Conservation (phyloP, 73 alveolate genomes). For the Tetrahymena borealis region DNA sequence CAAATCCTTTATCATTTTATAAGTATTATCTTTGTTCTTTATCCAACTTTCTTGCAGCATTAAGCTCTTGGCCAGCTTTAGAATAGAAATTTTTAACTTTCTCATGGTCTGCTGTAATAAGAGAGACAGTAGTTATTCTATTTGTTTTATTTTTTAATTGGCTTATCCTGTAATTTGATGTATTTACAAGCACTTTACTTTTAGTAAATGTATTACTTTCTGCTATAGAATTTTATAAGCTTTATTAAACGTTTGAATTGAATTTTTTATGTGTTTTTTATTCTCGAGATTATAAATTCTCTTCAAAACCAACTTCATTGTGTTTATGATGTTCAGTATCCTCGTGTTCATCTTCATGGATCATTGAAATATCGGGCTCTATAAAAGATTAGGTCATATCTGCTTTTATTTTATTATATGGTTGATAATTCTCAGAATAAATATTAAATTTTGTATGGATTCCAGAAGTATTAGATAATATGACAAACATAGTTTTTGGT, state of each 20-base stretch:
- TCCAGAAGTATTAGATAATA: conserved; percentile 56
- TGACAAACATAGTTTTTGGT: conserved; percentile 46
- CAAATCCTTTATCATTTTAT: neutral
- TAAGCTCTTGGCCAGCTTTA: neutral
- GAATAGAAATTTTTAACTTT: neutral
- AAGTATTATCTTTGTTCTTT: neutral
- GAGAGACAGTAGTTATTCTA: neutral
- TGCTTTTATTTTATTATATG: conserved; percentile 1
- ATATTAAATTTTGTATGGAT: conserved; percentile 53
- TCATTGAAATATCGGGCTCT: neutral
- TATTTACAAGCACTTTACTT: neutral
- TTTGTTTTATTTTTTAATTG: neutral
- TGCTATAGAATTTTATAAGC: neutral
- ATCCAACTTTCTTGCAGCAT: neutral
- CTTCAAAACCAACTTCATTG: neutral
- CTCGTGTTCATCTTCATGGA: neutral
- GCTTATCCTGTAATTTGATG: neutral
- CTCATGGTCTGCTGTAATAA: neutral
- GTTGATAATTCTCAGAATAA: conserved; percentile 39
- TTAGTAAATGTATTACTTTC: neutral
- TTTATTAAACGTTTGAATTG: neutral
- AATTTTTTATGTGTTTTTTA: neutral
- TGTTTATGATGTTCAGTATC: neutral
- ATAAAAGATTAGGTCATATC: neutral
- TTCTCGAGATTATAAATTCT: neutral